phyloP scores from a whole-genome alignment of 345 rosid genomes.

The Cardamine resedifolia region DNA sequence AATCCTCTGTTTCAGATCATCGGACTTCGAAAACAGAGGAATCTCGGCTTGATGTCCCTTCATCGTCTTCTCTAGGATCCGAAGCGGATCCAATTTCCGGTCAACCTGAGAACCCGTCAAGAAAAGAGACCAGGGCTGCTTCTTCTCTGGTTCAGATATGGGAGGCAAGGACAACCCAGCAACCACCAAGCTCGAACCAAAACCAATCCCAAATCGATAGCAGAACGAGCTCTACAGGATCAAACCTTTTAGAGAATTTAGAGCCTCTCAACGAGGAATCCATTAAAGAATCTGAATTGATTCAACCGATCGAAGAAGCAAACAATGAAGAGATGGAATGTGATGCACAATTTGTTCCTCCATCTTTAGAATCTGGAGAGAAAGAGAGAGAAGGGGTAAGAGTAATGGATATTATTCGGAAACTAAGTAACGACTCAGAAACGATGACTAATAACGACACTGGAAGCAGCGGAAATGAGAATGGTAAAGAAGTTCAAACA shows the following conservation, averaged over 20 bases:
- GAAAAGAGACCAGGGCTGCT: slow-evolving; percentile 44
- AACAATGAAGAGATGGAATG: slow-evolving; percentile 32
- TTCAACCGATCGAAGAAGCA: slow-evolving; percentile 26
- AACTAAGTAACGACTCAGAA: slow-evolving; percentile 40
- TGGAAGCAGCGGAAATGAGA: slow-evolving; percentile 31
- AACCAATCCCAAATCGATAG: slow-evolving; percentile 33
- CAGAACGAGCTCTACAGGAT: slow-evolving; percentile 31
- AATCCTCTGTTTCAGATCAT: slow-evolving; percentile 39
- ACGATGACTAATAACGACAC: slow-evolving; percentile 19
- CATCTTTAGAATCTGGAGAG: slow-evolving; percentile 41
- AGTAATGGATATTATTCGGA: slow-evolving; percentile 69
- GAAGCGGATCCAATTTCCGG: slow-evolving; percentile 14
- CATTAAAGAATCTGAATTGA: slow-evolving; percentile 7
- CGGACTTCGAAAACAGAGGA: slow-evolving; percentile 42
- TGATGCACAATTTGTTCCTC: slow-evolving; percentile 32
- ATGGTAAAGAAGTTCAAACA: slow-evolving; percentile 36
- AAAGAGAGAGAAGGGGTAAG: slow-evolving; percentile 55
- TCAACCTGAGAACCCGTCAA: slow-evolving; percentile 24
- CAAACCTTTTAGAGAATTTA: slow-evolving; percentile 14
- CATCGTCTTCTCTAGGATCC: slow-evolving; percentile 21
- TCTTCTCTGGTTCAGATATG: slow-evolving; percentile 92
- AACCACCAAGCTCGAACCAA: slow-evolving; percentile 36
- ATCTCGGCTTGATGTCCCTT: slow-evolving; percentile 4
- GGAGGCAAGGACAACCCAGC: slow-evolving; percentile 71
- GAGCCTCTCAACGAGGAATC: slow-evolving; percentile 24